Evolutionary conservation across 805 yeast genomes (phyloP).

Genomic region (Candida manassasensis): DNA sequence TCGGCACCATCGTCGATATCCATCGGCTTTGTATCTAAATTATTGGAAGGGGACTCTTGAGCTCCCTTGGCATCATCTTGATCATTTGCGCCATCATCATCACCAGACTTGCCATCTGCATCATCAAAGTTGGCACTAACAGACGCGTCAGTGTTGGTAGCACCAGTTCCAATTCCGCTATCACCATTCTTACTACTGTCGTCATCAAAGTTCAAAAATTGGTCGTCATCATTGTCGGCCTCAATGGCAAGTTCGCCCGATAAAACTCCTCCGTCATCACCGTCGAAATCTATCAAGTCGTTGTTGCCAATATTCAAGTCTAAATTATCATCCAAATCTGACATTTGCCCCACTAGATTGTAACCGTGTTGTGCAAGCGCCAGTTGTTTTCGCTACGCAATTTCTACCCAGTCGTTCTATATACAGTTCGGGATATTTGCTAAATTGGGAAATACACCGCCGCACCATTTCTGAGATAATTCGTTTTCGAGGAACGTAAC

Average conservation of each 20-base stretch:
- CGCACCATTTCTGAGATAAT: too few relatives aligned
- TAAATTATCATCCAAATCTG: conserved; percentile 5
- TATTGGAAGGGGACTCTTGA: too few relatives aligned
- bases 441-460: too few relatives aligned
- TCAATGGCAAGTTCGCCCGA: background rate
- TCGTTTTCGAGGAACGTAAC: too few relatives aligned
- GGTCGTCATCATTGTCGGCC: background rate
- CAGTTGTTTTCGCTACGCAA: too few relatives aligned
- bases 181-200: conserved; percentile 2
- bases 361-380: too few relatives aligned
- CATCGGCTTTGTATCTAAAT: background rate
- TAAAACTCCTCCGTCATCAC: background rate
- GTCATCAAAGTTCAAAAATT: conserved; percentile 5
- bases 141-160: too few relatives aligned
- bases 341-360: background rate
- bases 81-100: conserved; percentile 1
- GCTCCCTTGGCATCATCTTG: conserved; percentile 4
- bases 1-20: background rate
- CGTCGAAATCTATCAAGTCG: background rate
- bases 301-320: background rate
- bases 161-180: background rate
- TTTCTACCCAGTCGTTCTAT: too few relatives aligned
- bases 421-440: too few relatives aligned
- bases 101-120: background rate
- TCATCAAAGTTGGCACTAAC: conserved; percentile 4